Percentiles rank a stretch among this genome's conserved stretches.
These are phyloP conservation scores for Dicorynia guianensis DNA, from an alignment of 306 rosid genomes.

Conservation along the genomic window DNA sequence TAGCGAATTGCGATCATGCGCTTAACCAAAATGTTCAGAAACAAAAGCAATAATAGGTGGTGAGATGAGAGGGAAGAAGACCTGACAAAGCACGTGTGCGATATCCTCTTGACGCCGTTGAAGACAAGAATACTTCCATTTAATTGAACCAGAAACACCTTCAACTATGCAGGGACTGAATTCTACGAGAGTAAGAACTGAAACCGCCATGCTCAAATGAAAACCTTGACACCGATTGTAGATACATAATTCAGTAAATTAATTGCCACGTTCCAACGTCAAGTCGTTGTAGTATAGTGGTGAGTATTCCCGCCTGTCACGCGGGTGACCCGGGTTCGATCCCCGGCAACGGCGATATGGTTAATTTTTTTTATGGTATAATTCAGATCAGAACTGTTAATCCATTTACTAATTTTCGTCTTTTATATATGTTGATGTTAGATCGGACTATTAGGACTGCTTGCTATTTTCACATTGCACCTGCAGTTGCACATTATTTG, in stretches of 20 bases:
- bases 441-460: too few species aligned
- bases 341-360: slow-evolving; percentile 67
- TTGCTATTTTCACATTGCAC: background rate
- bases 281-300: slow-evolving; percentile 54
- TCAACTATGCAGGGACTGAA: background rate
- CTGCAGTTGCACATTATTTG: background rate
- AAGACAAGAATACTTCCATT: slow-evolving; percentile 70
- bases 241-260: too few species aligned
- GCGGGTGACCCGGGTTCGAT: slow-evolving; percentile 56
- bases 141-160: slow-evolving; percentile 12
- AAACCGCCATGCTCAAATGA: too few species aligned
- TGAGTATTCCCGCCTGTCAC: slow-evolving; percentile 53
- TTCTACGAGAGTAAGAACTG: background rate
- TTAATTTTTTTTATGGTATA: too few species aligned
- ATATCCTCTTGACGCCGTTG: slow-evolving; percentile 45
- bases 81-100: slow-evolving; percentile 35
- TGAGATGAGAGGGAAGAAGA: slow-evolving; percentile 33
- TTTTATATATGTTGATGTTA: too few species aligned
- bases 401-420: too few species aligned
- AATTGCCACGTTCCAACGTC: rapidly evolving
- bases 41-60: background rate
- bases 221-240: too few species aligned
- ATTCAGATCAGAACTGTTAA: too few species aligned
- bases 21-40: background rate
- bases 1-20: background rate